These are phyloP conservation scores for Saccharum officinarum DNA, from an alignment of 176 grass and related monocot genomes.

Conservation along the genomic window DNA sequence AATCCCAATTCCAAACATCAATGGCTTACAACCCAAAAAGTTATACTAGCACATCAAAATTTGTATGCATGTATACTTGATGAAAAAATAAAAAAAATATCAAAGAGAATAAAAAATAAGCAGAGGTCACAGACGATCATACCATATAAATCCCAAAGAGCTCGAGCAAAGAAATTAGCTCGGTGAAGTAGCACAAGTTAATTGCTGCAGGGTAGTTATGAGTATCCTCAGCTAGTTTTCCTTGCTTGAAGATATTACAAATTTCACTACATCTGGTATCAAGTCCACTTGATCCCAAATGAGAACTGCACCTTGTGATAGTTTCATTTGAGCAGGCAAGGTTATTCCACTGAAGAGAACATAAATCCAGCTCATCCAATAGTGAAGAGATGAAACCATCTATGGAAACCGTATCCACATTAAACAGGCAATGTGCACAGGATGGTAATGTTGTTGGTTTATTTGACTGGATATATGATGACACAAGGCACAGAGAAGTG, in stretches of 20 bases:
- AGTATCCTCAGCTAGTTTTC: slow-evolving; percentile 29
- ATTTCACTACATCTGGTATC: slow-evolving; percentile 43
- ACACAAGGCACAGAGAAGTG: slow-evolving; percentile 31
- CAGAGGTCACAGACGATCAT: slow-evolving; percentile 36
- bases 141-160: slow-evolving; percentile 94
- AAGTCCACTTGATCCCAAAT: slow-evolving; percentile 34
- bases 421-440: slow-evolving; percentile 72
- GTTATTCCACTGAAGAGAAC: slow-evolving; percentile 45
- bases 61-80: not conserved
- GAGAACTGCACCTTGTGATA: slow-evolving; percentile 27
- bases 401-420: slow-evolving; percentile 37
- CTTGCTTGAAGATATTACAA: slow-evolving; percentile 63
- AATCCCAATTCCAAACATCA: slow-evolving; percentile 6
- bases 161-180: slow-evolving; percentile 85
- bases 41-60: not conserved
- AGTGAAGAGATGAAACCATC: slow-evolving; percentile 61
- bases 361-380: slow-evolving; percentile 62
- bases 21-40: not conserved
- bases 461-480: slow-evolving; percentile 38
- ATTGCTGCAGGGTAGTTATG: slow-evolving; percentile 33
- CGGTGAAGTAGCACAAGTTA: slow-evolving; percentile 60
- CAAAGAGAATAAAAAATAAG: slow-evolving; percentile 11
- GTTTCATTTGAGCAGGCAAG: slow-evolving; percentile 27
- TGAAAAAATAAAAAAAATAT: not conserved
- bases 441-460: slow-evolving; percentile 45